Conservation (phyloP, 2,329 filamentous ascomycete species). For the Beauveria sp. region DNA sequence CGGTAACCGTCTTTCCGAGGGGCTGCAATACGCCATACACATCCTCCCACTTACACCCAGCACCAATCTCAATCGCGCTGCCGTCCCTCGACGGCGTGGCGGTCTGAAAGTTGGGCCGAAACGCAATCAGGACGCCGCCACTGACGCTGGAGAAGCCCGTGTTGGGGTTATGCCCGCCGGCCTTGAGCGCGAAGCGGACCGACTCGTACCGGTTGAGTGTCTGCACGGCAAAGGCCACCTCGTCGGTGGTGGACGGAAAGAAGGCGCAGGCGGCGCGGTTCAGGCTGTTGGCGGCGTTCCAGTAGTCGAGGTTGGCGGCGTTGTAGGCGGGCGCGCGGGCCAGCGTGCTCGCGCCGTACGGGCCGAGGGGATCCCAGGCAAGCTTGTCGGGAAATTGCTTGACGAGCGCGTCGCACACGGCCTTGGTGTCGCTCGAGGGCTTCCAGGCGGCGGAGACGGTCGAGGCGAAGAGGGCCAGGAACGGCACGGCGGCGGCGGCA, state of each 20-base stretch:
- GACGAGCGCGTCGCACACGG: constrained; percentile 13
- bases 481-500: neutral
- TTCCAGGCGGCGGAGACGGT: neutral
- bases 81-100: constrained; percentile 2
- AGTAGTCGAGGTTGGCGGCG: constrained; percentile 13
- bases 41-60: constrained; percentile 32
- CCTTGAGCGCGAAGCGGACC: constrained; percentile 29
- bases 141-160: constrained; percentile 24
- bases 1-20: constrained; percentile 26
- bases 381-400: constrained; percentile 12
- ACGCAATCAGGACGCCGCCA: constrained; percentile 30
- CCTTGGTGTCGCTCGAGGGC: constrained; percentile 7
- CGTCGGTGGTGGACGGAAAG: constrained; percentile 23
- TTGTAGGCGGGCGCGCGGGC: constrained; percentile 7
- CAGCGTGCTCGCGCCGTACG: constrained; percentile 2
- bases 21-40: constrained; percentile 26
- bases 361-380: constrained; percentile 14
- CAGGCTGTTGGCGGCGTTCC: constrained; percentile 14
- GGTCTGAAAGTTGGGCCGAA: constrained; percentile 22
- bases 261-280: constrained; percentile 27
- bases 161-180: constrained; percentile 33
- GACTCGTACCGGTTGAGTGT: constrained; percentile 23
- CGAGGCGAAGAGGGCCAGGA: neutral
- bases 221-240: constrained; percentile 26
- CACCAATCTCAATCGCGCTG: constrained; percentile 30